Percentiles rank a stretch among this genome's conserved stretches.
These are phyloP conservation scores for Apiotrichum laibachii DNA, from an alignment of 1,284 basidiomycete genomes.

Conservation along the genomic window DNA sequence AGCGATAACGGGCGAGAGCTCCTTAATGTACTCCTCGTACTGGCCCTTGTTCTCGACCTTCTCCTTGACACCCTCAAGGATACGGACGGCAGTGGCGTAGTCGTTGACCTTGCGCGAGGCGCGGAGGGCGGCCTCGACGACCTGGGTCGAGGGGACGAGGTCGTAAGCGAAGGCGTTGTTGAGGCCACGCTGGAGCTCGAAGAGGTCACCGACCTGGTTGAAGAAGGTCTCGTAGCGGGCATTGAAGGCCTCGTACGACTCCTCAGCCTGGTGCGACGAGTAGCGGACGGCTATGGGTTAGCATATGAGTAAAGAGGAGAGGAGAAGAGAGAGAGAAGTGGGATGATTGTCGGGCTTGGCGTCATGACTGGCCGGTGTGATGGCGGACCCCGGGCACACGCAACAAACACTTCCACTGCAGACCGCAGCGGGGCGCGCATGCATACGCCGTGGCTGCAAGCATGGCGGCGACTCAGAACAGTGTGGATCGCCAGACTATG, in stretches of 20 bases:
- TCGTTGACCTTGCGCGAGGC: conserved; percentile 92
- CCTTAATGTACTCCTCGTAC: conserved; percentile 84
- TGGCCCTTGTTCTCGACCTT: conserved; percentile 95
- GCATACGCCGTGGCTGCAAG: too few relatives aligned
- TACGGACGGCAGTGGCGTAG: conserved; percentile 91
- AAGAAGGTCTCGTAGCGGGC: conserved; percentile 92
- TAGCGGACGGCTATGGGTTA: conserved; percentile 32
- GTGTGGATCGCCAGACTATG: too few relatives aligned
- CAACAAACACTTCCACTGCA: too few relatives aligned
- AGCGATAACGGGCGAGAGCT: conserved; percentile 77
- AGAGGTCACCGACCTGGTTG: conserved; percentile 86
- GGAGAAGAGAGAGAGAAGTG: not conserved
- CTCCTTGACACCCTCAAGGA: conserved; percentile 88
- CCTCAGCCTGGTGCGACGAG: conserved; percentile 48
- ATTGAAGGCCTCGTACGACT: conserved; percentile 92
- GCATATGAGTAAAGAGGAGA: not conserved
- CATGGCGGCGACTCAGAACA: too few relatives aligned
- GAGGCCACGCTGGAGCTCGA: conserved; percentile 94
- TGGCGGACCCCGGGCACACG: too few relatives aligned
- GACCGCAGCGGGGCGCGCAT: too few relatives aligned
- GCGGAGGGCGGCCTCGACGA: conserved; percentile 84
- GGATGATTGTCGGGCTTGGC: too few relatives aligned
- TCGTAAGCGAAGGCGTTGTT: conserved; percentile 99
- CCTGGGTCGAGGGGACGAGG: conserved; percentile 84
- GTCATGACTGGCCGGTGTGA: too few relatives aligned